Evolutionary conservation across 345 rosid species (phyloP), one percentile per base, ranked within the genome.

Genomic region (Excoecaria agallocha): DNA sequence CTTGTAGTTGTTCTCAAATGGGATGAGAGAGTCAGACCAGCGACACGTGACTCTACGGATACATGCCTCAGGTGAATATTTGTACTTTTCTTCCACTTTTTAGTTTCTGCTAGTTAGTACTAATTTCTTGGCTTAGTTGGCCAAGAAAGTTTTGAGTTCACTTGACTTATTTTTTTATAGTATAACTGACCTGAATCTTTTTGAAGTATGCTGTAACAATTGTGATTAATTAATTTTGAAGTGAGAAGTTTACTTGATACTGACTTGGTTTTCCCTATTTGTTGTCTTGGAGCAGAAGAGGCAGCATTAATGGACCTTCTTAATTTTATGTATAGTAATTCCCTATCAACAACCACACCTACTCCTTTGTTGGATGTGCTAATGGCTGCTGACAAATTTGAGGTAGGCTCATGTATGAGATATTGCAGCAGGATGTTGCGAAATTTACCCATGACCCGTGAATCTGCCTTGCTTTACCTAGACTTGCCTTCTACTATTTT

Each of bases 321-420:
- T 30, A 82, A 80, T 71, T 94, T 89, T 72, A 92, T 94, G 91
- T 92, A 92, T 73, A 82, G 82, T 72, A 84, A 78, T 69, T 76
- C 82, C 12, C 25, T 92, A 72, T 85, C 91, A 17, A 76, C 84
- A 41, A 84, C 81, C 51, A 70, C 80, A 10, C 81, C 87, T n/a
- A 71, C 89, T 61, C 85, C 84, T 43, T 78, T 94, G 75, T 78
- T 94, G 70, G 92, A 90, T 79, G 88, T 92, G 72, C 79, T 94
- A 60, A 84, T 85, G 86, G 92, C 88, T 66, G 96, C 98, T 8
- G 90, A 90, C 79, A 94, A 94, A 82, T 92, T 88, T 72, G 87
- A 90, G 86, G 97, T 92, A 72, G 86, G 88, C n/a, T 92, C 94
- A 13, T 94, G 96, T 79, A 87, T 94, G 92, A 85, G 93, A 82